Percentiles rank a stretch among this genome's conserved stretches.
Conservation (phyloP, 2,329 filamentous ascomycete genomes). For the Penicillium brevicompactum region DNA sequence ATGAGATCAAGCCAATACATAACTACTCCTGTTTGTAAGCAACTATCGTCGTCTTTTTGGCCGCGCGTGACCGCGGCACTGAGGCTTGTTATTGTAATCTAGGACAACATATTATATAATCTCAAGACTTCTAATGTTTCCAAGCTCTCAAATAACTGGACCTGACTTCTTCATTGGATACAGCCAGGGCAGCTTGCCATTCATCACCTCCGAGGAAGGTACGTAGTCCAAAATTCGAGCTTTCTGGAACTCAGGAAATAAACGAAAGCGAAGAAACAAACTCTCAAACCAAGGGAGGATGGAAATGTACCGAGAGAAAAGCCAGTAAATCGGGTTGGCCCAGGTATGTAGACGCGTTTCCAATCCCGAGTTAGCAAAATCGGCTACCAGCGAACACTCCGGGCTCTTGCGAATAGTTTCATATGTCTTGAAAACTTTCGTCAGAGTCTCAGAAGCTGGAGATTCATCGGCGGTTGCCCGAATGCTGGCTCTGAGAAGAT, state of each 20-base stretch:
- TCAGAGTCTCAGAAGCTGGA: background rate
- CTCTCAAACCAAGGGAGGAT: constrained; percentile 1
- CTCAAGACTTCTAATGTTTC: too few relatives aligned
- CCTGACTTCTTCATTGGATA: constrained; percentile 4
- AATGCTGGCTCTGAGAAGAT: constrained; percentile 9
- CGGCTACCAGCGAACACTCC: constrained; percentile 6
- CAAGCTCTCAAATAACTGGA: too few relatives aligned
- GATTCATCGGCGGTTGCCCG: background rate
- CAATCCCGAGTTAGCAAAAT: constrained; percentile 10
- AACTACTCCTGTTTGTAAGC: too few relatives aligned
- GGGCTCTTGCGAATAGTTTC: constrained; percentile 6
- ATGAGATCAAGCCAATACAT: too few relatives aligned
- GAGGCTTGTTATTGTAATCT: too few relatives aligned
- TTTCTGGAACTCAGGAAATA: constrained; percentile 10
- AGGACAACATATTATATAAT: too few relatives aligned
- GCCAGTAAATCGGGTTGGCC: constrained; percentile 2
- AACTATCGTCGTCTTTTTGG: too few relatives aligned
- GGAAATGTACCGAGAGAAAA: constrained; percentile 10
- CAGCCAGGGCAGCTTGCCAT: constrained; percentile 12
- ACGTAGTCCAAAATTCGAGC: constrained; percentile 13
- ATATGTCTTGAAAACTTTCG: constrained; percentile 8
- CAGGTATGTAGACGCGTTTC: constrained; percentile 16
- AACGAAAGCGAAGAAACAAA: constrained; percentile 2
- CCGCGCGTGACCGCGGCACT: too few relatives aligned
- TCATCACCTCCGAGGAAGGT: constrained; percentile 7